Percentiles rank a stretch among this genome's conserved stretches.
Conservation (phyloP, 768 basidiomycete species). For the Lactarius pseudohatsudake region DNA sequence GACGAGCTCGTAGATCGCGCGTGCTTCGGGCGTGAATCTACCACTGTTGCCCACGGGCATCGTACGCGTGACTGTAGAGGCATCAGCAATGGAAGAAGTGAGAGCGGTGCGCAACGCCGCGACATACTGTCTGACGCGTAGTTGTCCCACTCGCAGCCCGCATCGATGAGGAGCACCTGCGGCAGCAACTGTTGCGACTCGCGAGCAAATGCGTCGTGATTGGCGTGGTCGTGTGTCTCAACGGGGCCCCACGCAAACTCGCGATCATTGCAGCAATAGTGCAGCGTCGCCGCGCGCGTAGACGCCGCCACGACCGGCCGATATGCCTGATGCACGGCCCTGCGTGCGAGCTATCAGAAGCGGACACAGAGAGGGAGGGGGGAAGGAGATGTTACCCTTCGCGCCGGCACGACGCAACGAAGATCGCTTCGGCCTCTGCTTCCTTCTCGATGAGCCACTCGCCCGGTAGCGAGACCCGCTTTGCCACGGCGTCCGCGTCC, state of each 20-base stretch:
- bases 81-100: constrained; percentile 34
- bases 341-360: constrained; percentile 35
- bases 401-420: constrained; percentile 84
- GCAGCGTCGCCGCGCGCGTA: constrained; percentile 82
- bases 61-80: constrained; percentile 54
- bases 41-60: constrained; percentile 95
- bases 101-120: not conserved
- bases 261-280: constrained; percentile 92
- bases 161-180: constrained; percentile 88
- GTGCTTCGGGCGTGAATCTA: constrained; percentile 78
- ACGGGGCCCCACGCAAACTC: constrained; percentile 86
- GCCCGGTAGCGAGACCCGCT: constrained; percentile 56
- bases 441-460: constrained; percentile 93
- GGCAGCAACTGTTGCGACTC: constrained; percentile 48
- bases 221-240: constrained; percentile 51
- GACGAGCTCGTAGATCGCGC: constrained; percentile 83
- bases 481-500: constrained; percentile 34
- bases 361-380: constrained; percentile 5
- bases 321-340: constrained; percentile 86
- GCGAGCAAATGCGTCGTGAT: constrained; percentile 48
- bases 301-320: constrained; percentile 90
- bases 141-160: constrained; percentile 85
- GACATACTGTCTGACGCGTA: constrained; percentile 63
- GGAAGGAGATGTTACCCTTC: constrained; percentile 61
- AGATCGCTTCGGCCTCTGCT: constrained; percentile 91